phyloP scores from a whole-genome alignment of 164 flowering plant genomes.

The Vitis vinifera region ASM3070453v1 NC_081806.1:9305501-9306000 shows the following conservation, averaged over 20 bases:
- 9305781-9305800: background rate
- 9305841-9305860: slow-evolving; percentile 88
- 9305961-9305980: too few relatives aligned
- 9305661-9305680: background rate
- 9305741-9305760: too few relatives aligned
- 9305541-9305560: background rate
- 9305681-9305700: background rate
- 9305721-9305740: too few relatives aligned
- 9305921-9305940: background rate
- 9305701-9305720: too few relatives aligned
- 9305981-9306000: background rate
- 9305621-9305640: background rate
- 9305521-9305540: slow-evolving; percentile 5
- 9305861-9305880: slow-evolving; percentile 80
- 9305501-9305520: slow-evolving; percentile 79
- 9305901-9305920: slow-evolving; percentile 90
- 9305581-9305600: background rate
- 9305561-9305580: background rate
- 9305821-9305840: slow-evolving; percentile 3
- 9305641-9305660: background rate
- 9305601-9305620: background rate
- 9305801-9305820: background rate
- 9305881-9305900: slow-evolving; percentile 74
- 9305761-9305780: background rate
- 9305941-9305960: too few relatives aligned